A percentile compares a stretch with the other conserved stretches of the same genome.
Evolutionary conservation across 129 eudicot species (phyloP).

Genomic region (Artemisia argyi): DNA sequence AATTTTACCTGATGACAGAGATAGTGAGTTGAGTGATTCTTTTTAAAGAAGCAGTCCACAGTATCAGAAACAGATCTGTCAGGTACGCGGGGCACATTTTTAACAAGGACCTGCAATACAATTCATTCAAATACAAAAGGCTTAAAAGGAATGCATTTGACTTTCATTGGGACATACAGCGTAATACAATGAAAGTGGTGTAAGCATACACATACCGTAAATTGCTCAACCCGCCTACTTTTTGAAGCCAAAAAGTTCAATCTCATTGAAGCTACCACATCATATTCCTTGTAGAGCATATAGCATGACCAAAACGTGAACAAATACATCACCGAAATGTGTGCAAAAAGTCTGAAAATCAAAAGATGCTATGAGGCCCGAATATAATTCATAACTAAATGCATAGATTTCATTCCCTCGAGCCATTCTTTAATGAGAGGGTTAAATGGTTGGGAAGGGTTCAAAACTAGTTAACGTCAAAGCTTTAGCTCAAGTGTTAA

Average conservation of each 20-base stretch:
- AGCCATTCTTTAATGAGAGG: not conserved
- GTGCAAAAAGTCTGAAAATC: constrained; percentile 54
- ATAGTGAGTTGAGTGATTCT: constrained; percentile 80
- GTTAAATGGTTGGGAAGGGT: not conserved
- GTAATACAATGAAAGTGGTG: too few relatives aligned
- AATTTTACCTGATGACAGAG: constrained; percentile 82
- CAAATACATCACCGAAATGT: constrained; percentile 44
- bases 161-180: not conserved
- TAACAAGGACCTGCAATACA: constrained; percentile 73
- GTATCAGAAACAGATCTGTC: constrained; percentile 72
- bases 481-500: too few relatives aligned
- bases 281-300: constrained; percentile 50
- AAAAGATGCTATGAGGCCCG: constrained; percentile 13
- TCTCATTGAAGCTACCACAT: constrained; percentile 46
- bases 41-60: constrained; percentile 66
- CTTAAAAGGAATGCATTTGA: not conserved
- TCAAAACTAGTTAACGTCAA: too few relatives aligned
- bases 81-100: constrained; percentile 75
- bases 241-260: constrained; percentile 58
- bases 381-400: constrained; percentile 1
- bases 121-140: too few relatives aligned
- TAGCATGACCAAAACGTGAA: constrained; percentile 63
- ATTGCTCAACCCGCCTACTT: constrained; percentile 59
- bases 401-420: not conserved
- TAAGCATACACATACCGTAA: constrained; percentile 40